These are phyloP conservation scores for Diatrype stigma DNA, from an alignment of 2,329 filamentous ascomycete genomes.

Conservation along the genomic window DNA sequence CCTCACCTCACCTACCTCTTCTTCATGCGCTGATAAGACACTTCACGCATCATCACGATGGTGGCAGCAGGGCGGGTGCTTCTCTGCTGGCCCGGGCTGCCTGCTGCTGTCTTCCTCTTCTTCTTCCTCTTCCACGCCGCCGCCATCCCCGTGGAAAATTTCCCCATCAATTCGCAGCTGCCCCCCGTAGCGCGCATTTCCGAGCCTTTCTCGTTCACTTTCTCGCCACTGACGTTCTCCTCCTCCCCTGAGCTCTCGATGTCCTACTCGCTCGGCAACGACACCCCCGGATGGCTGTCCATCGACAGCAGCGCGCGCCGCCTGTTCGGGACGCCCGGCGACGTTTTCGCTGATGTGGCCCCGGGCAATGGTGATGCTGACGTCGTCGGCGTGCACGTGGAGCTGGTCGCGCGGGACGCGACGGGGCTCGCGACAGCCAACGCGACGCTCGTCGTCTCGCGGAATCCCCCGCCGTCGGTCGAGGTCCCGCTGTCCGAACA, in stretches of 20 bases:
- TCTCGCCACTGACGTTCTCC: slow-evolving; percentile 70
- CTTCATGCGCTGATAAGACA: not conserved
- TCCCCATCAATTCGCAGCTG: slow-evolving; percentile 81
- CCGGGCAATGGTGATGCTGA: no score
- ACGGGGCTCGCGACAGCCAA: slow-evolving; percentile 60
- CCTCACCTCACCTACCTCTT: no score
- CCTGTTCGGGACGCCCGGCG: slow-evolving; percentile 66
- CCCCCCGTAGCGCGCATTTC: slow-evolving; percentile 71
- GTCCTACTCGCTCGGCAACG: slow-evolving; percentile 59
- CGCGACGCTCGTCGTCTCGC: slow-evolving; percentile 67
- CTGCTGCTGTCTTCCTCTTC: slow-evolving; percentile 27
- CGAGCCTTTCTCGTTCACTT: slow-evolving; percentile 64
- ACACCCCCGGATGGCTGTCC: slow-evolving; percentile 68
- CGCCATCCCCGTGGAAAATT: slow-evolving; percentile 45
- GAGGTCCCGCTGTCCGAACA: slow-evolving; percentile 54
- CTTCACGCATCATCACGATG: not conserved
- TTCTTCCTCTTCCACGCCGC: slow-evolving; percentile 25
- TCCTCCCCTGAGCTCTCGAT: slow-evolving; percentile 54
- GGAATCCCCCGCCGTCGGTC: slow-evolving; percentile 49
- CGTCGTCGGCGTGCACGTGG: slow-evolving; percentile 57
- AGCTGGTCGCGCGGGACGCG: slow-evolving; percentile 65
- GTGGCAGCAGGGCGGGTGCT: slow-evolving; percentile 8
- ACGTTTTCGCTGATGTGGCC: slow-evolving; percentile 43
- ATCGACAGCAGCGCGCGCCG: slow-evolving; percentile 62
- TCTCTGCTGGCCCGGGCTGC: not conserved